Conservation (phyloP, 2,329 filamentous ascomycete species). For the Clarireedia sp. region DNA sequence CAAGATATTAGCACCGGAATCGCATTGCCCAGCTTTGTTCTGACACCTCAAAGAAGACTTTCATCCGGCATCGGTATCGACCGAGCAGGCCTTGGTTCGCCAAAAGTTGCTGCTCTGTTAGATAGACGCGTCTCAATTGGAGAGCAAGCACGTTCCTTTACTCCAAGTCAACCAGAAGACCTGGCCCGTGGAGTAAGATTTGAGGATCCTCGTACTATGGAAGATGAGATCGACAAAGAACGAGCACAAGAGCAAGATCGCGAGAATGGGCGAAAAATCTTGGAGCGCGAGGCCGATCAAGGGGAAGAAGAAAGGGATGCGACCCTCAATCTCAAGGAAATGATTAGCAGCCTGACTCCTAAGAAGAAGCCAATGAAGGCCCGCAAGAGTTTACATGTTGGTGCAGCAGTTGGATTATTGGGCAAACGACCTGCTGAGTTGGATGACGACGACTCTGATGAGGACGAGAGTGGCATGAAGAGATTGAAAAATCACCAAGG, state of each 20-base stretch:
- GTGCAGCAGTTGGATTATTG: constrained; percentile 63
- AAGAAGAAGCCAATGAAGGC: constrained; percentile 60
- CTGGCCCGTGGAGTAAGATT: constrained; percentile 48
- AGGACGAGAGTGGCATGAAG: constrained; percentile 55
- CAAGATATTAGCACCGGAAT: constrained; percentile 45
- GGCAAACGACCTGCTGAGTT: constrained; percentile 68
- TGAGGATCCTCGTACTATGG: constrained; percentile 54
- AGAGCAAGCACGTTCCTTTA: constrained; percentile 55
- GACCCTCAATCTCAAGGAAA: constrained; percentile 62
- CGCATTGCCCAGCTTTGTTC: constrained; percentile 54
- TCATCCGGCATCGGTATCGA: constrained; percentile 65
- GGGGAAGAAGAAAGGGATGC: constrained; percentile 49
- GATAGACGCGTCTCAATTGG: constrained; percentile 65
- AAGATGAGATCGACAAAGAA: constrained; percentile 55
- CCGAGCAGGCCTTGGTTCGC: constrained; percentile 65
- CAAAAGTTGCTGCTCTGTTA: constrained; percentile 62
- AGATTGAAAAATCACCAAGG: constrained; percentile 62
- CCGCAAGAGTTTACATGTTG: constrained; percentile 70
- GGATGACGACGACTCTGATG: constrained; percentile 54
- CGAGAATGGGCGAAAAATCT: constrained; percentile 49
- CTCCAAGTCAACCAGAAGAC: constrained; percentile 39
- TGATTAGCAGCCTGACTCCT: constrained; percentile 71
- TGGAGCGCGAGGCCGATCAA: constrained; percentile 45
- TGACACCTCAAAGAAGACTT: constrained; percentile 52
- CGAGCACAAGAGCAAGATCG: constrained; percentile 51